A percentile compares a stretch with the other conserved stretches of the same genome.
phyloP scores from a whole-genome alignment of 139 green algal genomes.

The Auxenochlorella pyrenoidosa region DNA sequence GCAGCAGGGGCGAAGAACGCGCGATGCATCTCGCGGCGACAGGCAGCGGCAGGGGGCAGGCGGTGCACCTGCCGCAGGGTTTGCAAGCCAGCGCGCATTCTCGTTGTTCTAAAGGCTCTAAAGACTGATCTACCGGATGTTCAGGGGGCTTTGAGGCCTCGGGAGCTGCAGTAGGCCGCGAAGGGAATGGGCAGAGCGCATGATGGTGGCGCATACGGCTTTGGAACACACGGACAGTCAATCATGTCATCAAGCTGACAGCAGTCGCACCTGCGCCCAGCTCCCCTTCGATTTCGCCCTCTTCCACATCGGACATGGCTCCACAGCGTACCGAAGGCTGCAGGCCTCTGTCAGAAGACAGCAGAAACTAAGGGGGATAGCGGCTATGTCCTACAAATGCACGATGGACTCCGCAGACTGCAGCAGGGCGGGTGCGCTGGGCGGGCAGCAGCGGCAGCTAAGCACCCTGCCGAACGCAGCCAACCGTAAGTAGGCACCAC shows the following conservation, averaged over 20 bases:
- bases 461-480: too few relatives aligned
- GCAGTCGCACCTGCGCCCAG: neutral
- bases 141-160: neutral
- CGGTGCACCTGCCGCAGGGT: conserved; percentile 3
- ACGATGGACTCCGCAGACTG: too few relatives aligned
- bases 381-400: too few relatives aligned
- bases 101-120: neutral
- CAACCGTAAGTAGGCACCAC: too few relatives aligned
- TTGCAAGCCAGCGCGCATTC: neutral
- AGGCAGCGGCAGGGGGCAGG: neutral
- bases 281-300: conserved; percentile 23
- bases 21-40: neutral
- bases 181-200: neutral
- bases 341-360: too few relatives aligned
- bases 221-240: too few relatives aligned
- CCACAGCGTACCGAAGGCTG: too few relatives aligned
- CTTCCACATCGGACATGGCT: conserved; percentile 10
- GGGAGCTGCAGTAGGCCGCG: neutral
- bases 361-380: too few relatives aligned
- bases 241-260: neutral
- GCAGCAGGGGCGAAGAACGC: too few relatives aligned
- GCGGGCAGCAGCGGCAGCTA: too few relatives aligned
- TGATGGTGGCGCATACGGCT: neutral
- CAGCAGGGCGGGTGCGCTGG: too few relatives aligned
- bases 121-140: neutral